phyloP scores from a whole-genome alignment of 2,329 filamentous ascomycete genomes.

The Cadophora gregata region DNA sequence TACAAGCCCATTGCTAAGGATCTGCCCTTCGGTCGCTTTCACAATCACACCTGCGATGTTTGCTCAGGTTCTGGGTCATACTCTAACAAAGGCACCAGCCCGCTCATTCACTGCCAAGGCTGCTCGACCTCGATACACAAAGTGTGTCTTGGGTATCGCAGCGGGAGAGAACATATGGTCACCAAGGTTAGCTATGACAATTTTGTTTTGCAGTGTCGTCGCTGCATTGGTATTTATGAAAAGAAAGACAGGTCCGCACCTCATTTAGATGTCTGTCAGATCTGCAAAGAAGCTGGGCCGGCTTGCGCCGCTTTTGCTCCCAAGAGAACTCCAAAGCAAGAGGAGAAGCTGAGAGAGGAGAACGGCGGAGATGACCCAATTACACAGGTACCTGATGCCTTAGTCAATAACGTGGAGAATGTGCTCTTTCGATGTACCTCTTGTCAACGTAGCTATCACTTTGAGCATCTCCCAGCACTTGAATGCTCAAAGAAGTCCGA shows the following conservation, averaged over 20 bases:
- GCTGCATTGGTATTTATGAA: constrained; percentile 73
- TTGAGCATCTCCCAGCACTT: constrained; percentile 73
- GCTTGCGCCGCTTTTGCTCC: constrained; percentile 78
- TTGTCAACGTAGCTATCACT: constrained; percentile 83
- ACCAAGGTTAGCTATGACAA: constrained; percentile 80
- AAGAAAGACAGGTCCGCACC: constrained; percentile 76
- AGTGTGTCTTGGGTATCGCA: constrained; percentile 76
- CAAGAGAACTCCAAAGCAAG: constrained; percentile 76
- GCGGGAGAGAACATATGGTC: constrained; percentile 80
- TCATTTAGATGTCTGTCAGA: constrained; percentile 72
- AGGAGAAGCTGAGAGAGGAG: constrained; percentile 80
- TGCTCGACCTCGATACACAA: constrained; percentile 87
- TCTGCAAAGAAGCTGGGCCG: constrained; percentile 67
- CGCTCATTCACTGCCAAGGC: constrained; percentile 87
- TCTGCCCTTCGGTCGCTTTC: constrained; percentile 71
- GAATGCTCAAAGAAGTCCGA: constrained; percentile 44
- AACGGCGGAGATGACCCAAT: constrained; percentile 83
- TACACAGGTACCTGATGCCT: constrained; percentile 61
- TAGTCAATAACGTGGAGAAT: constrained; percentile 77
- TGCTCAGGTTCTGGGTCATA: constrained; percentile 65
- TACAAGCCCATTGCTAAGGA: constrained; percentile 69
- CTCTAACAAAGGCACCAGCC: constrained; percentile 60
- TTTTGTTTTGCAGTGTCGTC: constrained; percentile 89
- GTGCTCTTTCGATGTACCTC: constrained; percentile 82
- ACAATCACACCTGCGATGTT: constrained; percentile 73